Evolutionary conservation across 257 asterid species (phyloP).

Genomic region (Nicotiana tomentosiformis): DNA sequence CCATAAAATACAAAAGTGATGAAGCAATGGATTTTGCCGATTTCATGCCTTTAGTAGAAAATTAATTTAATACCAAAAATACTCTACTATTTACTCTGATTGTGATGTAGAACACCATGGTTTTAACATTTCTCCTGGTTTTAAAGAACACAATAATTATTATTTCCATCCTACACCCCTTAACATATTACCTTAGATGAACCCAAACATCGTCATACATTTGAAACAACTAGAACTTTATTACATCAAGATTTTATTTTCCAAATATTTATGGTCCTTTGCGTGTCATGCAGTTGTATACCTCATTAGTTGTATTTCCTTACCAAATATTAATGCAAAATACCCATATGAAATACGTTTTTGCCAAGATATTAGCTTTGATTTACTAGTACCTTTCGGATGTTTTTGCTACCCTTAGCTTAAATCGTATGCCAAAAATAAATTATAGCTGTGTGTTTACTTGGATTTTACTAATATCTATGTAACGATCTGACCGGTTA

Average conservation of each 20-base stretch:
- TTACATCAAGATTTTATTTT: background rate
- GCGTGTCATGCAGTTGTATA: background rate
- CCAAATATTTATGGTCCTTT: background rate
- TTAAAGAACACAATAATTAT: background rate
- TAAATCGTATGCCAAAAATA: background rate
- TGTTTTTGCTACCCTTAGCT: background rate
- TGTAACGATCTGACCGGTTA: background rate
- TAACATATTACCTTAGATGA: background rate
- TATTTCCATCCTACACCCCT: background rate
- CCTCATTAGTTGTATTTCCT: background rate
- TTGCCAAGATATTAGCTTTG: background rate
- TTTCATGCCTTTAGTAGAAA: no score
- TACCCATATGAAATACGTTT: background rate
- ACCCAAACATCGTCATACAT: background rate
- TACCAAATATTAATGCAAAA: background rate
- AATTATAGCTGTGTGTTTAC: background rate
- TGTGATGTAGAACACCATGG: no score
- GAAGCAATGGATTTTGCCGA: no score
- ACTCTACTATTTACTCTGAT: no score
- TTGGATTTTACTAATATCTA: background rate
- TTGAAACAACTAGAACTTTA: background rate
- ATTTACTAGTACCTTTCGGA: background rate
- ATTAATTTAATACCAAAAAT: no score
- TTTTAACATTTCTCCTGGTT: no score
- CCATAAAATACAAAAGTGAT: no score